A percentile compares a stretch with the other conserved stretches of the same genome.
Conservation (phyloP, 768 basidiomycete genomes). For the Mycena kentingensis region DNA sequence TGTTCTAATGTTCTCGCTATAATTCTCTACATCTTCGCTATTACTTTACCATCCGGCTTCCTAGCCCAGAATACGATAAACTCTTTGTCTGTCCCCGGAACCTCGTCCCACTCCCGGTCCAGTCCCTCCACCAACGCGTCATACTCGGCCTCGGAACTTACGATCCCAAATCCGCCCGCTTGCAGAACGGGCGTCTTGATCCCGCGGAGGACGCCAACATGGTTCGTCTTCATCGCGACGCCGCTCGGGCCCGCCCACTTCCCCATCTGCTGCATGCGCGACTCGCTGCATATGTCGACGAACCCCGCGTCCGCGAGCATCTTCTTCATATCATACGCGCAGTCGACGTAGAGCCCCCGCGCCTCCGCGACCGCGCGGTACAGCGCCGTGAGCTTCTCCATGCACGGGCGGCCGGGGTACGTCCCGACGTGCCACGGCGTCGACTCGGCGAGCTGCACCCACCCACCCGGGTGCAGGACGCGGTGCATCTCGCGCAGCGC, state of each 20-base stretch:
- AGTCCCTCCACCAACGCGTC: slow-evolving; percentile 17
- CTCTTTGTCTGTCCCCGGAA: slow-evolving; percentile 20
- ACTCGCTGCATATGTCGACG: slow-evolving; percentile 6
- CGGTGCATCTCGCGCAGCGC: slow-evolving; percentile 13
- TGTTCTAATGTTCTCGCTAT: not conserved
- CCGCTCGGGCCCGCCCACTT: slow-evolving; percentile 16
- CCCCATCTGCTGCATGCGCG: slow-evolving; percentile 18
- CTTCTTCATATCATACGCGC: not conserved
- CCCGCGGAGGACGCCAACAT: slow-evolving; percentile 5
- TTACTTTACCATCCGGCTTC: too few species aligned
- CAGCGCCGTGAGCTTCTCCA: slow-evolving; percentile 1
- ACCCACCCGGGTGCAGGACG: slow-evolving; percentile 12
- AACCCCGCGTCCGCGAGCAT: slow-evolving; percentile 1
- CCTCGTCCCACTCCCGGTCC: slow-evolving; percentile 22
- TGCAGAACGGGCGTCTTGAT: slow-evolving; percentile 16
- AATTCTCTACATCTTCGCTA: not conserved
- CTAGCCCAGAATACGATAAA: slow-evolving; percentile 21
- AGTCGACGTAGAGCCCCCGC: not conserved
- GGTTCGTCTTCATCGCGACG: slow-evolving; percentile 1
- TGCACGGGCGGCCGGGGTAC: not conserved
- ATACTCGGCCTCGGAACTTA: slow-evolving; percentile 14
- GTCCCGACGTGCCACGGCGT: slow-evolving; percentile 6
- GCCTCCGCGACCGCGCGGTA: not conserved
- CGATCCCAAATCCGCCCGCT: slow-evolving; percentile 16
- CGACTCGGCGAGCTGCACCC: slow-evolving; percentile 7